Evolutionary conservation across 257 asterid species (phyloP), one percentile per base, ranked within the genome.

Genomic region (Marsdenia floribunda): DNA sequence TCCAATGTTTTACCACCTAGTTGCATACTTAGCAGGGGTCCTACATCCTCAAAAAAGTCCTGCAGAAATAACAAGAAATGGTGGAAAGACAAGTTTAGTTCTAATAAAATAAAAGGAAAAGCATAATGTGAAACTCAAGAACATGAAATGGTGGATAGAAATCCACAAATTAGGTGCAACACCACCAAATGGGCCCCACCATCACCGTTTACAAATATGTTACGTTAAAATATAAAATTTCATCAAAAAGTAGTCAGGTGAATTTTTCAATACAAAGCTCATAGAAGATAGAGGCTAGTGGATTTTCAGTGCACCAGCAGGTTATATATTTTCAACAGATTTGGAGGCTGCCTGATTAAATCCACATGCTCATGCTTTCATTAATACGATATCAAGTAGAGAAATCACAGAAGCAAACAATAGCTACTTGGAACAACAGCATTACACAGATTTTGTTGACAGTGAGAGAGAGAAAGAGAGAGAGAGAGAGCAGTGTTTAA

Each of bases 11-110:
- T 90, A 73, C 94, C 91, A 14, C 97, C 99, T 73, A 95, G 87
- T 76, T 95, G 98, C 97, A 95, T 85, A 70, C 98, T 95, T 78
- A 92, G 83, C 69, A 95, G 86, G 76, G 98, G 98, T 22, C 97
- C 99, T 26, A 92, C 98, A 70, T 95, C 98, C 87, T 92, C 98
- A 73, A 95, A 91, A 82, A 94, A 95, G 72, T 95, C 99, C 99
- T 94, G 91, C 80, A 83, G 44, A 77, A 70, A 64, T 58, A 81
- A 73, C 52, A 33, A 64, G 6, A 18, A 38, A 1, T 0, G 29
- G 22, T 7, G 6, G 8, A 8, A 63, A 33, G 33, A 63, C 6
- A 22, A 3, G 13, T 64, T 37, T 19, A 64, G 19, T 64, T 2
- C 1, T 22, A 64, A 16, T 35, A 64, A 15, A 2, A n/a, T n/a